These are phyloP conservation scores for Penicillium sp. DNA, from an alignment of 2,329 filamentous ascomycete genomes.

Conservation along the genomic window DNA sequence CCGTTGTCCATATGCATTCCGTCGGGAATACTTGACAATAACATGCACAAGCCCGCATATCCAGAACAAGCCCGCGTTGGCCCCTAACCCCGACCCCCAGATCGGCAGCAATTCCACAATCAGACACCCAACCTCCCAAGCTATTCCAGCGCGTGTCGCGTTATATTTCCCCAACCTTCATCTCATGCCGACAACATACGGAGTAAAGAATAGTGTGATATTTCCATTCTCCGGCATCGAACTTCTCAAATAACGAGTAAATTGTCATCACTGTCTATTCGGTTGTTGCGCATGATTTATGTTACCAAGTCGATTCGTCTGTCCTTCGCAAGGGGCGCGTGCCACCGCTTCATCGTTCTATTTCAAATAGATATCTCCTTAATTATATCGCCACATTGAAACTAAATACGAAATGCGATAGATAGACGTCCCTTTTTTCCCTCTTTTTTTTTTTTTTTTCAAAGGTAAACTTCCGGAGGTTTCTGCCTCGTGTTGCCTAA, in stretches of 20 bases:
- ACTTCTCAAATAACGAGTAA: constrained; percentile 22
- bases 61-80: constrained; percentile 30
- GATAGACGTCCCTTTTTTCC: neutral
- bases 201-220: no score
- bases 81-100: constrained; percentile 14
- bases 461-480: neutral
- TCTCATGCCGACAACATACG: no score
- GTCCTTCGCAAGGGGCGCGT: constrained; percentile 4
- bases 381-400: no score
- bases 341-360: constrained; percentile 2
- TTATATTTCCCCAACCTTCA: no score
- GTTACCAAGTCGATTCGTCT: constrained; percentile 2
- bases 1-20: neutral
- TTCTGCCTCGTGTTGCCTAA: neutral
- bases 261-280: constrained; percentile 6
- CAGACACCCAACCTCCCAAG: constrained; percentile 38
- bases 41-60: constrained; percentile 21
- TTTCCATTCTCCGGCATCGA: neutral
- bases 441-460: no score
- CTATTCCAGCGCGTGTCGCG: no score
- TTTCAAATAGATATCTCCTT: neutral
- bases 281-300: constrained; percentile 3
- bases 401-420: neutral
- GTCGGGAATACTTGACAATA: neutral
- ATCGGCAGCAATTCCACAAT: constrained; percentile 35